Percentiles rank a stretch among this genome's conserved stretches.
Evolutionary conservation across 371 early-diverging fungal species (phyloP).

Genomic region (Choanephora cucurbitarum): DNA sequence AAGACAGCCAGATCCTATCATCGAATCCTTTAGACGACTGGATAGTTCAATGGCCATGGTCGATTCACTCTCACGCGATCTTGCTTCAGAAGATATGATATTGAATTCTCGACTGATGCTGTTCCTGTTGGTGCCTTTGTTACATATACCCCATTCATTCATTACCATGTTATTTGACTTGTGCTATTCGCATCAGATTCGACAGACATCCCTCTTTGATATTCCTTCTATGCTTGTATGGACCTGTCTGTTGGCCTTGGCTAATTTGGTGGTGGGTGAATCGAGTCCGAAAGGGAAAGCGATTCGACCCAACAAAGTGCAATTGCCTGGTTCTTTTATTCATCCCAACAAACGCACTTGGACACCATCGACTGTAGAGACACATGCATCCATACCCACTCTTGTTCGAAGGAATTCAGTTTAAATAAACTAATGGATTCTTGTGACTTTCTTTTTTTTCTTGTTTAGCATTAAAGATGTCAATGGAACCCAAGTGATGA

Average conservation of each 20-base stretch:
- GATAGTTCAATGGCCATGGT: slow-evolving; percentile 49
- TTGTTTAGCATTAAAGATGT: too few species aligned
- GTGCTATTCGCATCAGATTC: slow-evolving; percentile 4
- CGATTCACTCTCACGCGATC: slow-evolving; percentile 49
- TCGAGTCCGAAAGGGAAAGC: slow-evolving; percentile 3
- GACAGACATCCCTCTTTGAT: slow-evolving; percentile 8
- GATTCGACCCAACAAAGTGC: slow-evolving; percentile 17
- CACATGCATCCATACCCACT: slow-evolving; percentile 6
- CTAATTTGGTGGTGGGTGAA: slow-evolving; percentile 37
- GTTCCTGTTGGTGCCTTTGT: slow-evolving; percentile 33
- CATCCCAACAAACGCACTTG: slow-evolving; percentile 10
- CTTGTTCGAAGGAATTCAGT: slow-evolving; percentile 23
- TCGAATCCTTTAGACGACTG: slow-evolving; percentile 44
- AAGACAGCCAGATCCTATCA: slow-evolving; percentile 20
- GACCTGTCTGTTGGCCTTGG: slow-evolving; percentile 39
- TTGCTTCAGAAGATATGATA: slow-evolving; percentile 22
- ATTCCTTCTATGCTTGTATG: slow-evolving; percentile 36
- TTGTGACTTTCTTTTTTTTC: too few species aligned
- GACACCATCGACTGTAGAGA: slow-evolving; percentile 15
- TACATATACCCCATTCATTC: slow-evolving; percentile 43
- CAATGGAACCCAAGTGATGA: too few species aligned
- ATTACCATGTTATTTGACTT: slow-evolving; percentile 40
- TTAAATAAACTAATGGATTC: too few species aligned
- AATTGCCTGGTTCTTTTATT: slow-evolving; percentile 28
- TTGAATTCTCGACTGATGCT: slow-evolving; percentile 17